Evolutionary conservation across 352 stramenopile species (phyloP), one percentile per base, ranked within the genome.

Genomic region (Globisporangium uncinulatum): DNA sequence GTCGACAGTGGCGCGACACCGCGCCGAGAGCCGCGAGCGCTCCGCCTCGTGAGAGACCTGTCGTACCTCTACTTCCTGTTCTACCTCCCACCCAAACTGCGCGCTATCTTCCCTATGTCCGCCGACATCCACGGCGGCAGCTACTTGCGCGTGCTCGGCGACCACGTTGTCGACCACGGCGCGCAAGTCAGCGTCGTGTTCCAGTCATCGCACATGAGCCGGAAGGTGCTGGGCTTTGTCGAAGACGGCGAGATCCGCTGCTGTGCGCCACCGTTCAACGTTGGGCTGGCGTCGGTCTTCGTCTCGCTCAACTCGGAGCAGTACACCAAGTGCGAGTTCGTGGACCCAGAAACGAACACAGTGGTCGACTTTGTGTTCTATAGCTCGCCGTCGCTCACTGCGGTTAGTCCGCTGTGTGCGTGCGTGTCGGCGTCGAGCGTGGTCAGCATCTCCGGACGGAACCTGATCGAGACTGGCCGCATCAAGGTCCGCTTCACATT

Each of bases 61-160:
- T 83, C 80, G 19, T 80, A 87, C 42, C 68, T 93, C 53, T 87
- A 83, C 50, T 93, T 89, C 47, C 57, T 93, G 13, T 93, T 85
- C 51, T 93, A 93, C 53, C 69, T 65, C 6, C 64, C 73, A 6
- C 80, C 83, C 32, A 62, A 62, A n/a, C 58, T 91, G 8, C 62
- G 50, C 11, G 70, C 70, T 6, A 72, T 86, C 19, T 62, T 76
- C 1, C 80, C 83, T 19, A 69, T 87, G 59, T 91, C 80, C 0
- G 79, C 80, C 0, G 80, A 87, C 17, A 84, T 77, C 29, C 65
- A 78, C 32, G 83, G 83, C 4, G 83, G 80, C 0, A 89, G 80
- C 52, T 81, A 78, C 54, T 65, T 93, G 46, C 73, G 71, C 11
- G 72, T 93, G 6, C 63, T 71, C 45, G 83, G 83, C 3, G 58